Evolutionary conservation across 169 alveolate species (phyloP).

Genomic region (Plasmodium vivax): DNA sequence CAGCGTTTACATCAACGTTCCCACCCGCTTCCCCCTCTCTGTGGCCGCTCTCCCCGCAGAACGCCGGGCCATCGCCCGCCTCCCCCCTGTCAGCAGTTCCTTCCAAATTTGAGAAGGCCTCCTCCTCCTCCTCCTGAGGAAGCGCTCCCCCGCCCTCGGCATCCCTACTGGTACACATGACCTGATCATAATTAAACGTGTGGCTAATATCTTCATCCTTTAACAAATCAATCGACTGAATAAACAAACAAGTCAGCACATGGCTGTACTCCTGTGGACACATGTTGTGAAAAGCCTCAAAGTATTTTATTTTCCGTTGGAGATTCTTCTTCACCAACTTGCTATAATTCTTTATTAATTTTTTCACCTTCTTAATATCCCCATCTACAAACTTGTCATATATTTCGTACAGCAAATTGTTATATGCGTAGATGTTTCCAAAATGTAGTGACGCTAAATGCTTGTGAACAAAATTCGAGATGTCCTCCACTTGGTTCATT

Average conservation of each 20-base stretch:
- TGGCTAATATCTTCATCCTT: conserved; percentile 53
- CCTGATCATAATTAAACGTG: conserved; percentile 64
- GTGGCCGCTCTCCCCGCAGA: neutral
- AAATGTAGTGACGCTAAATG: neutral
- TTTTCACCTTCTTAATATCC: conserved; percentile 62
- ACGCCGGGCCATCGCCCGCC: neutral
- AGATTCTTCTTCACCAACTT: conserved; percentile 35
- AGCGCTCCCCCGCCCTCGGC: neutral
- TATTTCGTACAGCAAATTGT: conserved; percentile 68
- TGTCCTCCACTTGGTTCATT: conserved; percentile 17
- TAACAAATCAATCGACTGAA: conserved; percentile 55
- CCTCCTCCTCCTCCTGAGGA: neutral
- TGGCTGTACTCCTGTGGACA: conserved; percentile 56
- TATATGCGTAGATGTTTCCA: conserved; percentile 66
- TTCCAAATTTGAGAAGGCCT: neutral
- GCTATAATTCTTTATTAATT: conserved; percentile 54
- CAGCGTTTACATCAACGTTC: neutral
- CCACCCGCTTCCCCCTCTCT: neutral
- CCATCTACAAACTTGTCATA: conserved; percentile 59
- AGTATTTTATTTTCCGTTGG: conserved; percentile 55
- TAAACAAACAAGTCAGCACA: conserved; percentile 54
- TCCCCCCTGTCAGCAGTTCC: neutral
- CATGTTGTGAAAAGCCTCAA: conserved; percentile 38
- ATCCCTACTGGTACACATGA: conserved; percentile 19
- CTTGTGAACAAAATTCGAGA: conserved; percentile 19